Evolutionary conservation across 257 asterid species (phyloP).

Genomic region (Solanum pimpinellifolium): DNA sequence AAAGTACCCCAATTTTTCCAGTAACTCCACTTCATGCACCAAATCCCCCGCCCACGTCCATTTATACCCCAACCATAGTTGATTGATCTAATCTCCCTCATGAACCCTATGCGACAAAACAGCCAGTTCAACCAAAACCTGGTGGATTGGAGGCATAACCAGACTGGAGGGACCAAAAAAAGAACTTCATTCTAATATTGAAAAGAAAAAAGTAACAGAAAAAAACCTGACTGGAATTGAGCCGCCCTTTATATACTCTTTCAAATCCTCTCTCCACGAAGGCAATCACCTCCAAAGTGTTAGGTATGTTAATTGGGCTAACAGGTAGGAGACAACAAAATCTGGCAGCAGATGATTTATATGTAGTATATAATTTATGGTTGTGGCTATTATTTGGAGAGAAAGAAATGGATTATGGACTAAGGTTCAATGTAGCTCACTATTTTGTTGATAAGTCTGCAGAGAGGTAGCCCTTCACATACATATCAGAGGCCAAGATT

Average conservation of each 20-base stretch:
- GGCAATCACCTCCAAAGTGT: conserved; percentile 53
- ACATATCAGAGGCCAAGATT: background rate
- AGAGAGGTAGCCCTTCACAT: background rate
- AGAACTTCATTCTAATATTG: background rate
- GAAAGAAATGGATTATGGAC: background rate
- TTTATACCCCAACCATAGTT: no score
- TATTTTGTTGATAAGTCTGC: background rate
- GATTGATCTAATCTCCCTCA: background rate
- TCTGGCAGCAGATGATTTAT: background rate
- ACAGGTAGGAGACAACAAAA: background rate
- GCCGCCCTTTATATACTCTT: conserved; percentile 75
- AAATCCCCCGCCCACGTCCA: no score
- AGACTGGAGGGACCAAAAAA: background rate
- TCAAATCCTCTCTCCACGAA: conserved; percentile 93
- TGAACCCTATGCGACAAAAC: background rate
- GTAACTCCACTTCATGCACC: no score
- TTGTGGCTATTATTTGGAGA: background rate
- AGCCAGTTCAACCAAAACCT: background rate
- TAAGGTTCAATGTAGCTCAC: background rate
- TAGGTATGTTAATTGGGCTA: background rate
- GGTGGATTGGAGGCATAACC: background rate
- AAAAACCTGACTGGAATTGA: conserved; percentile 56
- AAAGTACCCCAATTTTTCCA: no score
- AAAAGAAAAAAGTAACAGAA: background rate
- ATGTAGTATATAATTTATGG: background rate